phyloP scores from a whole-genome alignment of 257 asterid species.

The Solanum raphanifolium region DNA sequence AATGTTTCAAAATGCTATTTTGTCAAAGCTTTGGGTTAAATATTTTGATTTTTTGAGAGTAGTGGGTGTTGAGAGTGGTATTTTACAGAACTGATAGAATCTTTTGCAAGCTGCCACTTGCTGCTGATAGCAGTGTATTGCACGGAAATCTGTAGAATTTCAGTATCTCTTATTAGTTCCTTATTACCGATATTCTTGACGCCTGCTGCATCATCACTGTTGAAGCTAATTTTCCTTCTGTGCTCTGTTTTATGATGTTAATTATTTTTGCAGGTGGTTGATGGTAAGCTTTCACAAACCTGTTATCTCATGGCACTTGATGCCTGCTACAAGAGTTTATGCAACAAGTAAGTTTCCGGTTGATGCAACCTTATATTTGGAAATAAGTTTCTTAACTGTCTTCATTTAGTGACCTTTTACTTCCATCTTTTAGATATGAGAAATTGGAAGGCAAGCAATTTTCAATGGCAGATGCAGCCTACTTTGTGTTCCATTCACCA shows the following conservation, averaged over 20 bases:
- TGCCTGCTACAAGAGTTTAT: conserved; percentile 81
- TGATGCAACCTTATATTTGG: neutral
- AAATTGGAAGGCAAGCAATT: conserved; percentile 77
- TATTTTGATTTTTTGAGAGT: neutral
- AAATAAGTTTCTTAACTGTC: neutral
- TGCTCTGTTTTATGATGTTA: neutral
- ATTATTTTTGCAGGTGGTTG: conserved; percentile 60
- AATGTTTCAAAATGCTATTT: neutral
- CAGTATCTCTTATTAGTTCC: neutral
- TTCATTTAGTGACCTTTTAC: neutral
- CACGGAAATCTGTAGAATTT: neutral
- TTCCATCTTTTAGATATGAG: conserved; percentile 45
- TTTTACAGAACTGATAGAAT: neutral
- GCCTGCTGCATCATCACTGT: neutral
- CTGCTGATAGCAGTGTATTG: neutral
- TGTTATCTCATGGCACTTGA: conserved; percentile 98
- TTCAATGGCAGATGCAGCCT: conserved; percentile 66
- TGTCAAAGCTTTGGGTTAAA: neutral
- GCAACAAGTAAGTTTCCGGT: conserved; percentile 46
- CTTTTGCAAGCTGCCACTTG: neutral
- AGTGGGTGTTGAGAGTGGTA: neutral
- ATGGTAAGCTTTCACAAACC: conserved; percentile 98
- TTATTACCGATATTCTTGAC: neutral
- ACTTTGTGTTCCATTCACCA: conserved; percentile 93
- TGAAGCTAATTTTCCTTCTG: neutral